Evolutionary conservation across 805 yeast genomes (phyloP).

Genomic region (Cephaloascus fragrans): DNA sequence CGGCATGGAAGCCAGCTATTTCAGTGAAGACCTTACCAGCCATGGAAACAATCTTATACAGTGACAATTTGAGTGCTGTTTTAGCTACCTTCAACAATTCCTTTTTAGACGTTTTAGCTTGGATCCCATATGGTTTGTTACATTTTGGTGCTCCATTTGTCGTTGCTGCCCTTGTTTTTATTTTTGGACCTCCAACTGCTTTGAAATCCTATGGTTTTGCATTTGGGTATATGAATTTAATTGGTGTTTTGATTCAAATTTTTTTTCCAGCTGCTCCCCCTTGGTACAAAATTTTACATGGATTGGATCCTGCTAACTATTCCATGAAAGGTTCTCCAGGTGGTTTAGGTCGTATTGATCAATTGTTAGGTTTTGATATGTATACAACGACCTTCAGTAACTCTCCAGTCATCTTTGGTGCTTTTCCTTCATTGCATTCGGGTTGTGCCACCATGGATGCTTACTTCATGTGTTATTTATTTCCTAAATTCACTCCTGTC

Average conservation of each 20-base stretch:
- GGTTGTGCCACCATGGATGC: conserved; percentile 95
- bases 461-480: conserved; percentile 71
- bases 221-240: conserved; percentile 87
- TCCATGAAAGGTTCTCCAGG: conserved; percentile 93
- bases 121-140: conserved; percentile 90
- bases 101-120: conserved; percentile 73
- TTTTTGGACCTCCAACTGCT: conserved; percentile 88
- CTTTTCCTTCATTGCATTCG: conserved; percentile 77
- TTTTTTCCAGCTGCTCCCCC: conserved; percentile 94
- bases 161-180: conserved; percentile 64
- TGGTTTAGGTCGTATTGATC: conserved; percentile 83
- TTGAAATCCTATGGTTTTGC: conserved; percentile 82
- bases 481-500: conserved; percentile 58
- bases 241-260: conserved; percentile 78
- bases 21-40: conserved; percentile 85
- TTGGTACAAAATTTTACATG: conserved; percentile 84
- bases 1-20: conserved; percentile 75
- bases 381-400: conserved; percentile 76
- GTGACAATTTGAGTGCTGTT: conserved; percentile 79
- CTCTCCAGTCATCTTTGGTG: conserved; percentile 92
- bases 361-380: conserved; percentile 66
- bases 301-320: conserved; percentile 84
- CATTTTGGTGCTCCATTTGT: conserved; percentile 91
- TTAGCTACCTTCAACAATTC: conserved; percentile 64
- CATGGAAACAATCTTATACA: conserved; percentile 83